Conservation (phyloP, 2,329 filamentous ascomycete species). For the Colletotrichum truncatum region DNA sequence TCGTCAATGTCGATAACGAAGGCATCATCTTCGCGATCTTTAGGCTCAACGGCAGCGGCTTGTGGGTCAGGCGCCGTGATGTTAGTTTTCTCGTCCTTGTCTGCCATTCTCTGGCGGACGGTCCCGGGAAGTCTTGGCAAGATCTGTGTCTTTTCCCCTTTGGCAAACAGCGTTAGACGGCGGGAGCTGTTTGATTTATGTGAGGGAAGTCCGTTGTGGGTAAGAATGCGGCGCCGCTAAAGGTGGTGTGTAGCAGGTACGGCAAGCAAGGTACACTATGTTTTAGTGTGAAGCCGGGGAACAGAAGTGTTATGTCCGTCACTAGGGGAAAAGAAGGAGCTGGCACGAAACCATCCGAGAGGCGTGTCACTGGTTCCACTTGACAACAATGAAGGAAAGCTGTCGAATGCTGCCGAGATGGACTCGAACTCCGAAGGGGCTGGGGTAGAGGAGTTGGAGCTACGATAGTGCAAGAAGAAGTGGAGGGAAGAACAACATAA, state of each 20-base stretch:
- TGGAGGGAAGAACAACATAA: not conserved
- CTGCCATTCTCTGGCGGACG: constrained; percentile 28
- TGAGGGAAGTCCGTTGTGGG: not conserved
- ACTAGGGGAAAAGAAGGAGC: constrained; percentile 1
- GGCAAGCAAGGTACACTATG: not conserved
- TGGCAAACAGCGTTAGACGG: not conserved
- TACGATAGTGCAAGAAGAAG: not conserved
- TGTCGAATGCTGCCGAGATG: not conserved
- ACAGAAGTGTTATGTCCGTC: constrained; percentile 10
- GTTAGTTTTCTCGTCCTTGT: constrained; percentile 36
- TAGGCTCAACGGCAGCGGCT: constrained; percentile 39
- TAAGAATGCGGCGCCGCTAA: not conserved
- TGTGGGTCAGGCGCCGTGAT: constrained; percentile 38
- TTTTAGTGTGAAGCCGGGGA: not conserved
- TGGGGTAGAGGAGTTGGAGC: not conserved
- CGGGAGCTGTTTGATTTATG: not conserved
- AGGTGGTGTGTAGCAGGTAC: not conserved
- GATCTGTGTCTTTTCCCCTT: not conserved
- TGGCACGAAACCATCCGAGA: not conserved
- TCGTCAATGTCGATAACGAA: constrained; percentile 24
- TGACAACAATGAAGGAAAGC: not conserved
- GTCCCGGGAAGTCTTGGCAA: not conserved
- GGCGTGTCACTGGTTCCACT: constrained; percentile 1
- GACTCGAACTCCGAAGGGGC: constrained; percentile 1
- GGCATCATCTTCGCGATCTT: constrained; percentile 16